Base-by-base conservation (phyloP, 1,284 basidiomycete genomes). In the Fistulinella cinereoalba region DNA sequence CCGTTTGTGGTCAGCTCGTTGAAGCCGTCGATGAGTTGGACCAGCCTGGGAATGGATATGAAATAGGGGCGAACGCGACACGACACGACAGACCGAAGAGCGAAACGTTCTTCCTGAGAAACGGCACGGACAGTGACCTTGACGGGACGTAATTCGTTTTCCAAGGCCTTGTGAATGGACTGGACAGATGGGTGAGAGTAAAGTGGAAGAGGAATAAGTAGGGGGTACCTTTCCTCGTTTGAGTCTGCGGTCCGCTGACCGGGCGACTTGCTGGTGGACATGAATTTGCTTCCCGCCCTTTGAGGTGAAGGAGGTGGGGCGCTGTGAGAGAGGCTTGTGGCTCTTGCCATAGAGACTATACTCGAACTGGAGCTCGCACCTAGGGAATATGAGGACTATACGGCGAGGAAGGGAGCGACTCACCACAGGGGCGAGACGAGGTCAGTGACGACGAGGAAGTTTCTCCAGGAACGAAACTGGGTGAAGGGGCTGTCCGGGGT, bases 361-460 rank as follows among this genome's bases (percentile, higher is more conserved):
- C 52, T 88, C 85, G 59, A 79, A 83, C 61, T 92, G 88, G 45
- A 92, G 72, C 57, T 88, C 85, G 57, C 85, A 88, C 85, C 85
- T 88, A 50, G 40, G 22, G 11, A 25, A 18, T n/a, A 33, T 33
- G 22, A 23, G 37, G 29, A 37, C 11, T 4, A 6, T 23, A 19
- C 19, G 11, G 40, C 27, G 19, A 40, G 50, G 16, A 31, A 19
- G 31, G 31, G 18, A 18, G 9, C 23, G 27, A 46, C 73, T 46
- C 63, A 83, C 85, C 84, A 87, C 6, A 71, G 55, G 19, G 73
- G 72, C 22, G 68, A 65, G 29, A 73, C 69, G 18, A 81, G 58
- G 55, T 81, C 79, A 0, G 77, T 74, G 19, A 81, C 80, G 3
- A 72, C 73, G 13, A 81, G 54, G n/a, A 66, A 50, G 1, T 66